Evolutionary conservation across 2,329 filamentous ascomycete species (phyloP), one percentile per base, ranked within the genome.

Genomic region (Lasiodiplodia hormozganensis): DNA sequence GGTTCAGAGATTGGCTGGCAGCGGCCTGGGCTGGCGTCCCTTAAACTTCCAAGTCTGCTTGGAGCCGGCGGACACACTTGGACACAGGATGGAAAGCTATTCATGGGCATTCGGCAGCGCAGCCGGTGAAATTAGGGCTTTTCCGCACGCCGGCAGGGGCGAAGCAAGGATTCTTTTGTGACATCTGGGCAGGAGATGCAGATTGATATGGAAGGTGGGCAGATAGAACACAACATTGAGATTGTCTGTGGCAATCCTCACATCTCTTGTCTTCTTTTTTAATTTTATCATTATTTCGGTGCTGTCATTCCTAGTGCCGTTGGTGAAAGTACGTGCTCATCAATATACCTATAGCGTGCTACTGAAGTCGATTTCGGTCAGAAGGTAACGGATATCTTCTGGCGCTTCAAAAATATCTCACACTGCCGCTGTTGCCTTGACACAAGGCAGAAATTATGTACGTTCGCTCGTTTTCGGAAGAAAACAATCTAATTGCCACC

Each of bases 1-100:
- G 72, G 11, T 83, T 84, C 69, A 72, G 72, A 31, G 73, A 75
- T 18, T 84, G 81, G 81, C 80, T 84, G 67, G 34, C 54, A 12
- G 43, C 71, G 43, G 72, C 72, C 31, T 80, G 78, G 78, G 77
- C 74, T 25, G 73, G 73, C 28, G 72, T 79, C 31, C 75, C 77
- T 25, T 66, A 12, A 21, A 49, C 4, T 11, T 21, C 25, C 28
- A 31, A 28, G 14, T 4, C n/a, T 31, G 8, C 11, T 34, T 40
- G 18, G 14, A 12, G 43, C 43, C n/a, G 8, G n/a, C 7, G 43
- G n/a, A 47, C 11, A 38, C 36, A n/a, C 5, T n/a, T 47, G 40
- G 40, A 14, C 38, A 47, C n/a, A 11, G 18, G 43, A 21, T 47
- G 43, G n/a, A 14, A 47, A 21, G 8, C 7, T 8, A 11, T 47